A percentile compares a stretch with the other conserved stretches of the same genome.
Conservation (phyloP, 805 yeast species). For the Lipomyces lipofer region DNA sequence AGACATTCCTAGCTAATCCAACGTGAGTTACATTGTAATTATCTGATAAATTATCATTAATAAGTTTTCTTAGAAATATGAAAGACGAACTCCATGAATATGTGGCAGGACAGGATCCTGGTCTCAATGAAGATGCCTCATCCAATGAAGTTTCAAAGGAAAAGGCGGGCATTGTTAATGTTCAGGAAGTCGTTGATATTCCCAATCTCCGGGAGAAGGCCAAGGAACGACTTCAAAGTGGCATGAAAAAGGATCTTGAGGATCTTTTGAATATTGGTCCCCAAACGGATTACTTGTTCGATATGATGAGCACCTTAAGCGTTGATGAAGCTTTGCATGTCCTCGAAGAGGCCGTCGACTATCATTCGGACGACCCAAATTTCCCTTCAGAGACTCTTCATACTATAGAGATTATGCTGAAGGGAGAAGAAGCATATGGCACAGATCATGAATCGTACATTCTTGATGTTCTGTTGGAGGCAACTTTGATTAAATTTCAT, state of each 20-base stretch:
- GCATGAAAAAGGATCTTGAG: neutral
- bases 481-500: constrained; percentile 44
- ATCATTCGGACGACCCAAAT: constrained; percentile 4
- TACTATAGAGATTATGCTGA: neutral
- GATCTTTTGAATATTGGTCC: constrained; percentile 1
- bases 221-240: neutral
- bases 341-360: neutral
- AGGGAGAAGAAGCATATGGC: constrained; percentile 2
- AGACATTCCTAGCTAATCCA: no score
- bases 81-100: neutral
- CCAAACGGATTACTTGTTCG: constrained; percentile 43
- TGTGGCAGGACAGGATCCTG: neutral
- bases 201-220: constrained; percentile 7
- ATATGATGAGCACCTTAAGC: constrained; percentile 42
- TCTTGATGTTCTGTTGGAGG: constrained; percentile 41
- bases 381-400: constrained; percentile 3
- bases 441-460: constrained; percentile 1
- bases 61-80: neutral
- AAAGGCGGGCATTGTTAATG: neutral
- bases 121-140: neutral
- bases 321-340: constrained; percentile 37
- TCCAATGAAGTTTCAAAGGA: neutral
- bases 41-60: neutral
- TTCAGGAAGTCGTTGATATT: neutral
- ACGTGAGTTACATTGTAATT: neutral